These are phyloP conservation scores for Coemansia sp. DNA, from an alignment of 192 early-diverging fungal species.

Conservation along the genomic window DNA sequence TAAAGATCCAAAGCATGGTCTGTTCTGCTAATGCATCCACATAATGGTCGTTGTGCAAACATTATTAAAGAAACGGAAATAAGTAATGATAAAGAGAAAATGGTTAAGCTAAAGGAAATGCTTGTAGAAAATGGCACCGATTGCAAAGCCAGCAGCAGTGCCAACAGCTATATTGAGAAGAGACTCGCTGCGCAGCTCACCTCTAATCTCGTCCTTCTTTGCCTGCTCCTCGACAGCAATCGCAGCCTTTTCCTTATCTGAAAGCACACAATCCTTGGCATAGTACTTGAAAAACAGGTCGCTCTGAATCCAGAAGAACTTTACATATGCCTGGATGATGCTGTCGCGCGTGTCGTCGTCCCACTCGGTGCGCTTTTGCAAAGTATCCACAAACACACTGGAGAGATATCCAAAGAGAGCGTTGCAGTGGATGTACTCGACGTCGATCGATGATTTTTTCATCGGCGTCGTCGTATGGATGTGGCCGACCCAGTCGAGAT, in stretches of 20 bases:
- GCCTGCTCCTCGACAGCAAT: slow-evolving; percentile 21
- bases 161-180: slow-evolving; percentile 27
- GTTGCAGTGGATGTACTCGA: slow-evolving; percentile 81
- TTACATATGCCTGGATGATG: slow-evolving; percentile 70
- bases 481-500: slow-evolving; percentile 77
- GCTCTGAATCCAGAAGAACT: slow-evolving; percentile 84
- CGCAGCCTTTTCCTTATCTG: slow-evolving; percentile 30
- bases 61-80: background rate
- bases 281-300: slow-evolving; percentile 80
- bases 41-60: slow-evolving; percentile 5
- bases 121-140: slow-evolving; percentile 25
- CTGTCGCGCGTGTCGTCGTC: slow-evolving; percentile 59
- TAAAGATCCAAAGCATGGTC: no score
- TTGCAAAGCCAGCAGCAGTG: slow-evolving; percentile 23
- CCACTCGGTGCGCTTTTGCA: slow-evolving; percentile 56
- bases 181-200: slow-evolving; percentile 41
- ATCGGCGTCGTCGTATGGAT: slow-evolving; percentile 74
- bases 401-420: slow-evolving; percentile 72
- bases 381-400: slow-evolving; percentile 55
- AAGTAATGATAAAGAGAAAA: background rate
- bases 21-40: no score
- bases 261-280: slow-evolving; percentile 59
- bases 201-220: slow-evolving; percentile 26
- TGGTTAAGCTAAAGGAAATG: slow-evolving; percentile 10
- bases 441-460: slow-evolving; percentile 77